Evolutionary conservation across 352 stramenopile species (phyloP), one percentile per base, ranked within the genome.

Genomic region (Pythium pyrilobum): DNA sequence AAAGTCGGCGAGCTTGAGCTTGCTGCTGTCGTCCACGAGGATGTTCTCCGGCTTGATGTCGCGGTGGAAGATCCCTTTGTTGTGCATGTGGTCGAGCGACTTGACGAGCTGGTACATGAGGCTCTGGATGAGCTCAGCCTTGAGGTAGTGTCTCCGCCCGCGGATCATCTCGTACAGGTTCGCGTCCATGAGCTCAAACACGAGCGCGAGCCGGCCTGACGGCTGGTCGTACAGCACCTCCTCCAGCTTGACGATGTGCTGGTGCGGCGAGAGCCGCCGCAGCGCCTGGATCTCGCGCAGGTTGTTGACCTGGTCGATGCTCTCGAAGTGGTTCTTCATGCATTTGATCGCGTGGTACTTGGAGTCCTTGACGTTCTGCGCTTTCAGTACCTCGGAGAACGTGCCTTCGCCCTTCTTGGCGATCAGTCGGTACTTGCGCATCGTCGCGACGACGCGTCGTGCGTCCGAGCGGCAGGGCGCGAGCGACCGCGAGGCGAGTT

Each of bases 41-140:
- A 98, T 98, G 51, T 98, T 98, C 55, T 98, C 92, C 3, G 93
- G 95, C 59, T 97, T 98, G 51, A 98, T 97, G 53, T 98, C 95
- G 16, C 95, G 81, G 50, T 98, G 95, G 67, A 98, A 98, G 56
- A 98, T 97, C 41, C 94, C 95, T 53, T 98, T 98, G 43, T 92
- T 80, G 66, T 98, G 95, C 95, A 98, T 98, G 56, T 98, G 92
- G 54, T 97, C 88, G 13, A 98, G 80, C n/a, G 89, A 85, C 53
- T 96, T 96, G 38, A 98, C 77, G 21, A 98, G 86, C 64, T 98
- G 94, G 58, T 96, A 96, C 89, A 92, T 92, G 45, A 89, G 72
- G 31, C 70, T 83, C 63, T 86, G 78, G 31, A 89, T 77, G 20
- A 92, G 78, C 23, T 92, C 78, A 9, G 81, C 66, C 58, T 95